Percentiles rank a stretch among this genome's conserved stretches.
phyloP scores from a whole-genome alignment of 1,284 basidiomycete species.

The Lentinula novae-zelandiae region DNA sequence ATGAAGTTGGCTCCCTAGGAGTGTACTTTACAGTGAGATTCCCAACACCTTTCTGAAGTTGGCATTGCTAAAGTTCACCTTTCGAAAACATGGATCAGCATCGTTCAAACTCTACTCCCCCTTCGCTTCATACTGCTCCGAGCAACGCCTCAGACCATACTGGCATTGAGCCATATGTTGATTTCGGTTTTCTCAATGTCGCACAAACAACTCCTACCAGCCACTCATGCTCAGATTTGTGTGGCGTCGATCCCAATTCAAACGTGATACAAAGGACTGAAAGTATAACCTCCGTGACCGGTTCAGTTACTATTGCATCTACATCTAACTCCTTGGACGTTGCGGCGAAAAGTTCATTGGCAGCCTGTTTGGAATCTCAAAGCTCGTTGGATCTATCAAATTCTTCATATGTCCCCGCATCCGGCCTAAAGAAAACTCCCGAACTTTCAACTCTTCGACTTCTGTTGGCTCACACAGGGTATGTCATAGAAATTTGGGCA shows the following conservation, averaged over 20 bases:
- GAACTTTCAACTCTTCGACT: conserved; percentile 44
- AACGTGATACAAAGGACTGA: neutral
- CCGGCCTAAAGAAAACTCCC: conserved; percentile 15
- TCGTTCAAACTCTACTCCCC: neutral
- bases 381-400: neutral
- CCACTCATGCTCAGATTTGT: neutral
- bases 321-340: neutral
- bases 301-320: neutral
- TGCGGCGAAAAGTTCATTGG: neutral
- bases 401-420: conserved; percentile 16
- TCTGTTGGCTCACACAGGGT: conserved; percentile 56
- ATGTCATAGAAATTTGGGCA: conserved; percentile 17
- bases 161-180: neutral
- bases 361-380: neutral
- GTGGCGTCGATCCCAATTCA: neutral
- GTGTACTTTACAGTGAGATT: neutral
- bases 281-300: neutral
- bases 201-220: neutral
- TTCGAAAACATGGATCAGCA: neutral
- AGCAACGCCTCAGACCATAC: neutral
- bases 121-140: neutral
- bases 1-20: conserved; percentile 2
- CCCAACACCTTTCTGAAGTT: neutral
- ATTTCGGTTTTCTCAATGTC: neutral
- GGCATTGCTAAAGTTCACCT: neutral